These are phyloP conservation scores for Blepharisma undulans DNA, from an alignment of 169 alveolate species.

Conservation along the genomic window DNA sequence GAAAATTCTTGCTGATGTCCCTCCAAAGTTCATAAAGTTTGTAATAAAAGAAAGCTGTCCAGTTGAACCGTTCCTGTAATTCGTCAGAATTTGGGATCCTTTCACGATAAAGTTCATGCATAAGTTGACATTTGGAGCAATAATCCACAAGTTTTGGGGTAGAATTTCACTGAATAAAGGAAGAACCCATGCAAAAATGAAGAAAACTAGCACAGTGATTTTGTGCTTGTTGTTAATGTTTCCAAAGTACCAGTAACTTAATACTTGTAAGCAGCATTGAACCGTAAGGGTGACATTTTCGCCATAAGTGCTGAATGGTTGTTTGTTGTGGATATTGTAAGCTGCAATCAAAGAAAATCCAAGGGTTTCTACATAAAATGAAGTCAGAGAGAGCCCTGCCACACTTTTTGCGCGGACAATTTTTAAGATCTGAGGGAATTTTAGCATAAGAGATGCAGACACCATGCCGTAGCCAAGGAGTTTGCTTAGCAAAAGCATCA, in stretches of 20 bases:
- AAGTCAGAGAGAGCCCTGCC: conserved; percentile 46
- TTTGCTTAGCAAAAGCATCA: conserved; percentile 45
- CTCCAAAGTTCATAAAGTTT: conserved; percentile 49
- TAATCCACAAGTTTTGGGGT: conserved; percentile 47
- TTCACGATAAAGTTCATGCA: conserved; percentile 39
- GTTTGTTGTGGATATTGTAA: conserved; percentile 39
- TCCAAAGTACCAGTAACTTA: conserved; percentile 44
- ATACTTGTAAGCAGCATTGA: conserved; percentile 39
- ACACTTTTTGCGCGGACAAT: conserved; percentile 37
- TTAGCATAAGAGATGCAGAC: conserved; percentile 43
- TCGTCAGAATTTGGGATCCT: conserved; percentile 43
- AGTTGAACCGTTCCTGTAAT: conserved; percentile 49
- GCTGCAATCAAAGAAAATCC: conserved; percentile 37
- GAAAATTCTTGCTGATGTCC: conserved; percentile 46
- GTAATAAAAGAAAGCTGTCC: conserved; percentile 61
- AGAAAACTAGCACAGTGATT: not conserved
- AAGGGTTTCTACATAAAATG: conserved; percentile 48
- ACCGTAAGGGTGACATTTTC: conserved; percentile 49
- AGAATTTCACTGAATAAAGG: conserved; percentile 39
- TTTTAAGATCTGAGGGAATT: conserved; percentile 59
- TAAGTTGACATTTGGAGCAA: not conserved
- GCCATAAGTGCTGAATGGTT: conserved; percentile 64
- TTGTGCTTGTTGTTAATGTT: not conserved
- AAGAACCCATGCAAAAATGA: not conserved
- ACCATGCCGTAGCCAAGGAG: conserved; percentile 51